Evolutionary conservation across 2,329 filamentous ascomycete species (phyloP), one percentile per base, ranked within the genome.

Genomic region (Claviceps citrina): DNA sequence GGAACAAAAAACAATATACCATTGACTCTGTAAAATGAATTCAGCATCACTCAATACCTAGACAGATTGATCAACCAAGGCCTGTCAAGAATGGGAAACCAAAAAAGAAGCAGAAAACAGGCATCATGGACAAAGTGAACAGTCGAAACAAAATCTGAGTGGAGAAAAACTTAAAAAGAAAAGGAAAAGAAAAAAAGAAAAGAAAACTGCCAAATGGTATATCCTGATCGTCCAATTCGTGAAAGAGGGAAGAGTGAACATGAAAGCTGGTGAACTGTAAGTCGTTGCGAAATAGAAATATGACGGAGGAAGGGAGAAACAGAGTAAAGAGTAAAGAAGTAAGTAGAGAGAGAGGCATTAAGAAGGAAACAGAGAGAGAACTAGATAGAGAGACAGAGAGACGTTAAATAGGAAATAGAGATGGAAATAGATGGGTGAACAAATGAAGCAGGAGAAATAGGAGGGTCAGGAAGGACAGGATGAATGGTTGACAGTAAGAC

Each of bases 201-300:
- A 38, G 12, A 20, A 9, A 22, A 27, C 26, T 8, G 5, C 5
- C 20, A 42, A 50, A 47, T 49, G 42, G 49, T 46, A 49, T 50
- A 54, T 53, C 44, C 46, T 38, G 36, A 38, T 45, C 44, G 36
- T 49, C 43, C 40, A 46, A 39, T 45, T 44, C 43, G 34, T 26
- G 24, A 40, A 39, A 44, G 8, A 36, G 38, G 38, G 28, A 36
- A 37, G 31, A 39, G 36, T 31, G 26, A 31, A 19, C 34, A 32
- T 22, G n/a, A 44, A 46, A 47, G 41, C 7, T 33, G 46, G 44
- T 35, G 31, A 42, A 35, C 31, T 39, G 12, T 42, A 42, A 13
- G 15, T 33, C 26, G 24, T 28, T 24, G 3, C 19, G 5, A 24
- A 36, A 16, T 18, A 28, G 4, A 10, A 27, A 25, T 24, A 8